Evolutionary conservation across 1,139 yeast genomes (phyloP).

Genomic region (Meyerozyma elateridarum): DNA sequence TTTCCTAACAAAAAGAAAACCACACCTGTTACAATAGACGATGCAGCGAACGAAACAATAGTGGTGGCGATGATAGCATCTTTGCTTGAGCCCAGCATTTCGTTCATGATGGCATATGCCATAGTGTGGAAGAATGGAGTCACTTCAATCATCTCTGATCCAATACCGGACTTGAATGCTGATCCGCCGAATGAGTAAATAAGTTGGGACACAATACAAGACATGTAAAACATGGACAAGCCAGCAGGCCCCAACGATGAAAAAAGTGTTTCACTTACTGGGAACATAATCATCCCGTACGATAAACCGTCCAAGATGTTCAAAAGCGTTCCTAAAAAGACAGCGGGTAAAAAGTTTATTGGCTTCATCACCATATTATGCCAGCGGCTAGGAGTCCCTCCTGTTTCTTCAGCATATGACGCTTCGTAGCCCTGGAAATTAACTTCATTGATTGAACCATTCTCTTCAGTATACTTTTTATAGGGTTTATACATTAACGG

Average conservation of each 20-base stretch:
- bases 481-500: conserved; percentile 7
- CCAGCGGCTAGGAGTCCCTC: neutral
- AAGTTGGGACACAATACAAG: conserved; percentile 82
- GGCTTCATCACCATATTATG: conserved; percentile 30
- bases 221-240: conserved; percentile 86
- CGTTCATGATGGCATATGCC: conserved; percentile 67
- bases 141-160: conserved; percentile 97
- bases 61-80: conserved; percentile 81
- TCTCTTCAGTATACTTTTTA: conserved; percentile 6
- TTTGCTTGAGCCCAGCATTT: conserved; percentile 44
- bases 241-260: conserved; percentile 83
- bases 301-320: conserved; percentile 91
- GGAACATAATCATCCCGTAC: conserved; percentile 96
- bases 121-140: conserved; percentile 96
- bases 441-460: too few relatives aligned
- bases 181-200: conserved; percentile 89
- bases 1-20: conserved; percentile 77
- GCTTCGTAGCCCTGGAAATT: too few relatives aligned
- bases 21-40: conserved; percentile 80
- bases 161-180: conserved; percentile 82
- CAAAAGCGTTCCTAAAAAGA: conserved; percentile 74
- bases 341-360: conserved; percentile 62
- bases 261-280: conserved; percentile 76
- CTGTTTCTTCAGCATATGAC: too few relatives aligned
- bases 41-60: conserved; percentile 75